Evolutionary conservation across 495 filamentous ascomycete genomes (phyloP), one percentile per base, ranked within the genome.

Genomic region (Aspergillus haitiensis): DNA sequence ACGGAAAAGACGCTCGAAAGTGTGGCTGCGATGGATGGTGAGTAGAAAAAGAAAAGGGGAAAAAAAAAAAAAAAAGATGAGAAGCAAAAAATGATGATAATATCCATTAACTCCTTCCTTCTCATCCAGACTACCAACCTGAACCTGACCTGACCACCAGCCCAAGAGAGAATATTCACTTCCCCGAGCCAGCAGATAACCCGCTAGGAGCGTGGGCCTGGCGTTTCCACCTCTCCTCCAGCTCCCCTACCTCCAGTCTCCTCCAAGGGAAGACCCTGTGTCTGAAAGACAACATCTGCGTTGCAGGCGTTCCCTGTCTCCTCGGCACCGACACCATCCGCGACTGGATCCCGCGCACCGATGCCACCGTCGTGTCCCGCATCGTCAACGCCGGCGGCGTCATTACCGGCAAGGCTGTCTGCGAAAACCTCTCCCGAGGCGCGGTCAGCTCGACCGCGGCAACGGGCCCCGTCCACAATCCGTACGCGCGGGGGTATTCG

Each of bases 211-310:
- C 51, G 11, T 53, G 51, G 51, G 51, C 51, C 6, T 53, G 51
- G 51, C 15, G 47, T 18, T 12, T 50, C 47, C 5, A 6, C 9
- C 18, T 12, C 47, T 32, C 47, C 31, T 50, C 47, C 3, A 51
- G 9, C 18, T 16, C 16, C 39, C 42, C 65, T 0, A 47, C 64
- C 49, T 68, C 64, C 5, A 91, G 92, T 0, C 86, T 86, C 0
- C 70, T 96, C 18, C 89, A 90, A 1, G 93, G 93, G 1, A 91
- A 94, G 59, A 90, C 92, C 0, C 79, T 96, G 18, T 89, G 84
- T 46, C 66, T 97, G 50, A 79, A 80, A 48, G 76, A 80, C 49
- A 72, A 66, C 0, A 72, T 78, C 52, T 70, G 70, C 4, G 71
- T 80, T 3, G 75, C 71, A 3, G 74, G 70, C 4, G 68, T 80